Conservation (phyloP, 345 rosid species). For the Eucalyptus sp. region DNA sequence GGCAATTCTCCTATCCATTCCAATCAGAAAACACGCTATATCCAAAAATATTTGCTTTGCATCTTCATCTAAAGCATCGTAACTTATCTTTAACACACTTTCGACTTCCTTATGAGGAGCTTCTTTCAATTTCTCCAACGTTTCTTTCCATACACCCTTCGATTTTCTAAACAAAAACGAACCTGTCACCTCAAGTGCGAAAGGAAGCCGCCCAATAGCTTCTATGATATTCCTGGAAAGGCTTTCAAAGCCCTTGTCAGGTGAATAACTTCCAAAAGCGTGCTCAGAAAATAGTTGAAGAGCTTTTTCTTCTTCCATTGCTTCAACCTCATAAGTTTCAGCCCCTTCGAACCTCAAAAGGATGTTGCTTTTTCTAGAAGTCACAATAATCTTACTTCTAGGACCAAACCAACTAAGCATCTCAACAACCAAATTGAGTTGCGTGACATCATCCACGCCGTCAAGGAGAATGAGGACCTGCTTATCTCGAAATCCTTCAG, state of each 20-base stretch:
- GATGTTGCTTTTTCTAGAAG: too few species aligned
- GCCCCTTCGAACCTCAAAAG: too few species aligned
- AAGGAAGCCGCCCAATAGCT: not conserved
- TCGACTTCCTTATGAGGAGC: fast-evolving
- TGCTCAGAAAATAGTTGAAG: not conserved
- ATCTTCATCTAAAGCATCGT: fast-evolving
- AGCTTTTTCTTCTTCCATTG: fast-evolving
- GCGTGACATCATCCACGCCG: too few species aligned
- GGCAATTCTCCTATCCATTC: not conserved
- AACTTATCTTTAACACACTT: fast-evolving
- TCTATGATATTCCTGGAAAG: fast-evolving
- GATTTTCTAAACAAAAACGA: fast-evolving
- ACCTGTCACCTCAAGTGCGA: not conserved
- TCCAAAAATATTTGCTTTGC: fast-evolving
- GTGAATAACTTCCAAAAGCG: not conserved
- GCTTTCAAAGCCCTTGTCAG: not conserved
- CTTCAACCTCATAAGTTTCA: too few species aligned
- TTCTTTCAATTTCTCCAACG: fast-evolving
- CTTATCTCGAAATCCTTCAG: fast-evolving
- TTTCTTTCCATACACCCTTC: fast-evolving
- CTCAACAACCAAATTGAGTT: too few species aligned
- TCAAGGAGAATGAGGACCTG: too few species aligned
- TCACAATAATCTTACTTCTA: too few species aligned
- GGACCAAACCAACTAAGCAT: too few species aligned
- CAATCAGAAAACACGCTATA: not conserved